Evolutionary conservation across 139 green algal species (phyloP), one percentile per base, ranked within the genome.

Genomic region (Tetradesmus obliquus): DNA sequence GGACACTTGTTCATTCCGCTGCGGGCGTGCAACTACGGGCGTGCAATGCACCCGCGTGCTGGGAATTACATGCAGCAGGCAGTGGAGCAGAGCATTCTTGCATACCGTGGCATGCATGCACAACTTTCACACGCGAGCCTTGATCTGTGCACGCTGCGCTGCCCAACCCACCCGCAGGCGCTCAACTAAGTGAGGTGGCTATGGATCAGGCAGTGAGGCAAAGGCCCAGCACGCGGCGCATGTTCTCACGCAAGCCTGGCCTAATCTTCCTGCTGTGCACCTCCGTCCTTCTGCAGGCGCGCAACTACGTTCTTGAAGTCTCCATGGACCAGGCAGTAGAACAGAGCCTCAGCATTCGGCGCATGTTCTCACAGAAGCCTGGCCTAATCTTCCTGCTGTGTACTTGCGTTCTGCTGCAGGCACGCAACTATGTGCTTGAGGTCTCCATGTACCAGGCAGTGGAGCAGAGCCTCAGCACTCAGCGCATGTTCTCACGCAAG

Each of bases 241-340:
- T 45, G 32, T 45, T 45, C 32, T 45, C 32, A 45, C 32, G 32
- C 32, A 45, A 45, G 32, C 32, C 32, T 45, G 32, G 32, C 32
- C 32, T 45, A 45, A 45, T 45, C 66, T 22, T 12, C 55, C 84
- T 8, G n/a, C 57, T 12, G 24, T 53, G 55, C 60, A 10, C 24
- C 0, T 17, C 51, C 5, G 32, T 62, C 0, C 72, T 55, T 22
- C 45, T 86, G 54, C 91, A 96, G 95, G 95, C 96, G 19, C 94
- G 96, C 66, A 95, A 97, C 93, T 92, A 91, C 85, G 94, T 98
- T 45, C 93, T 98, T 20, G 95, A 95, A 88, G 84, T 97, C 60
- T 94, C 85, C 55, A 97, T 98, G 96, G 95, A 97, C 88, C 94
- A 95, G 88, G 24, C 82, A 53, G 94, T 97, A 80, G 94, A 96